Evolutionary conservation across 345 rosid species (phyloP).

Genomic region (Viola odorata): DNA sequence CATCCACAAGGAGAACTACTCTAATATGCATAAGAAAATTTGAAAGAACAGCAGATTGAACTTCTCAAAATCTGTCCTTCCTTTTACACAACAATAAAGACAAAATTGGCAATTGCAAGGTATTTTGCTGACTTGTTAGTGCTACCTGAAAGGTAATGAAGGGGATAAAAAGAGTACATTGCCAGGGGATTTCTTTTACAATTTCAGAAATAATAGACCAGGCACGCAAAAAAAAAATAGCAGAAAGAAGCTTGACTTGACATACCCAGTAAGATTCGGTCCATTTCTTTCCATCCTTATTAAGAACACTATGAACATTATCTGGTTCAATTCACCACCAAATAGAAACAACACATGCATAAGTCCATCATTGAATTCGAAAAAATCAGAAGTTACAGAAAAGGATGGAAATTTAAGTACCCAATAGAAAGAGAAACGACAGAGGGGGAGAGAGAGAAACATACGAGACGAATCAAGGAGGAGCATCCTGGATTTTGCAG

Average conservation of each 20-base stretch:
- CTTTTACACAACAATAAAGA: too few relatives aligned
- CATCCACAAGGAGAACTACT: background rate
- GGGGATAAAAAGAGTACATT: too few relatives aligned
- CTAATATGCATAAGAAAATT: too few relatives aligned
- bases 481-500: conserved; percentile 51
- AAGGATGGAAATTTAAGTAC: background rate
- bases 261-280: conserved; percentile 77
- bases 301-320: conserved; percentile 70
- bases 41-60: too few relatives aligned
- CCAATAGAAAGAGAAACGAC: background rate
- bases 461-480: conserved; percentile 77
- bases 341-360: too few relatives aligned
- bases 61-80: too few relatives aligned
- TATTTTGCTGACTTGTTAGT: too few relatives aligned
- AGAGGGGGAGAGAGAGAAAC: background rate
- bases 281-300: conserved; percentile 62
- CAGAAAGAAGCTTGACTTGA: background rate
- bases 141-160: too few relatives aligned
- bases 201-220: background rate
- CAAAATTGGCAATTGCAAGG: too few relatives aligned
- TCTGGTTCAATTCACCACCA: conserved; percentile 32
- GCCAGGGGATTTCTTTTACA: too few relatives aligned
- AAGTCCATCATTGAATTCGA: background rate
- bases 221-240: background rate
- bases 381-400: background rate